These are phyloP conservation scores for Colletotrichum tropicale DNA, from an alignment of 2,329 filamentous ascomycete species.

Conservation along the genomic window DNA sequence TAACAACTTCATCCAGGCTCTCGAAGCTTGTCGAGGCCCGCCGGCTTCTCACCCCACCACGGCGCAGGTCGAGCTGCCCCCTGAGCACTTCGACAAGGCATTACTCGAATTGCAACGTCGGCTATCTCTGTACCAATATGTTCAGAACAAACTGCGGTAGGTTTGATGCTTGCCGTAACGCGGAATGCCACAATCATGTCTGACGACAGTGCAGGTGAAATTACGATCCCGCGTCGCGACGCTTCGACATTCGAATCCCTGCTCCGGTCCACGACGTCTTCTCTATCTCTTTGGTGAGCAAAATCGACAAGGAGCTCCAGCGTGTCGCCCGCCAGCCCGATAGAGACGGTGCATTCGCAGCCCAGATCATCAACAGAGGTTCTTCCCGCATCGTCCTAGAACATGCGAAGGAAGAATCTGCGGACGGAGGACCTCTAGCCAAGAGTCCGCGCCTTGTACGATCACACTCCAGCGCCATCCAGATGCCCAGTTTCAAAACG, in stretches of 20 bases:
- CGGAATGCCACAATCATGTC: neutral
- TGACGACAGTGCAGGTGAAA: neutral
- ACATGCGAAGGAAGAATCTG: neutral
- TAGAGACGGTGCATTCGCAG: neutral
- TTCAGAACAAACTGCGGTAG: neutral
- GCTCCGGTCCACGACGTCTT: neutral
- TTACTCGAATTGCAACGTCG: neutral
- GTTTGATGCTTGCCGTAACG: neutral
- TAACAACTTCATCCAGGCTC: neutral
- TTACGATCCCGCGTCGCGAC: neutral
- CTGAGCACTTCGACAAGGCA: neutral
- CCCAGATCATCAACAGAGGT: neutral
- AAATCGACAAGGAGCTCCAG: neutral
- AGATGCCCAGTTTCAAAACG: conserved; percentile 20
- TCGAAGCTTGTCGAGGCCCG: neutral
- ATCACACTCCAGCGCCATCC: conserved; percentile 7
- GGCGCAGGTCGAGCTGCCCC: neutral
- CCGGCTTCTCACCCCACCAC: neutral
- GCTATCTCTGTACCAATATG: neutral
- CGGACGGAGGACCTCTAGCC: neutral
- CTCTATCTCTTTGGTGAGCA: neutral
- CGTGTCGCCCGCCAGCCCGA: neutral
- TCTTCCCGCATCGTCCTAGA: neutral
- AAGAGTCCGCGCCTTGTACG: neutral
- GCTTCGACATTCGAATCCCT: neutral